Conservation (phyloP, 805 yeast genomes). For the Lachancea mirantina region DNA sequence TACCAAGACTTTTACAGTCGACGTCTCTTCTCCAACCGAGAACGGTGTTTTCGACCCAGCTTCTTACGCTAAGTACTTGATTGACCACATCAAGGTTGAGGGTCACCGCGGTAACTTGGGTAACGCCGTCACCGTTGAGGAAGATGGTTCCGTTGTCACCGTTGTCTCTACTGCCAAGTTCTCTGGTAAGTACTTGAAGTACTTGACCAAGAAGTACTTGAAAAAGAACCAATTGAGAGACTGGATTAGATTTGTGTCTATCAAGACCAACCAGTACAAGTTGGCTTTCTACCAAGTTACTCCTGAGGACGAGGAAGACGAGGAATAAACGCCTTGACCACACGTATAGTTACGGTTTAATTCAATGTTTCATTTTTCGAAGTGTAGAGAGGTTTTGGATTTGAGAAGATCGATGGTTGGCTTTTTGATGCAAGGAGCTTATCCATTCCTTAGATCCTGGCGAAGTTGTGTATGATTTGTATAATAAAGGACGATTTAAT, state of each 20-base stretch:
- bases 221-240: constrained; percentile 99
- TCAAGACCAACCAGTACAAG: constrained; percentile 91
- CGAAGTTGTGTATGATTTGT: neutral
- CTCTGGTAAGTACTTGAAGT: constrained; percentile 99
- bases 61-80: constrained; percentile 94
- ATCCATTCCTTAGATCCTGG: constrained; percentile 1
- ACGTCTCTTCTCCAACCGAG: constrained; percentile 94
- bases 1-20: constrained; percentile 88
- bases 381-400: too few relatives aligned
- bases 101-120: constrained; percentile 95
- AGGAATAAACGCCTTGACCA: constrained; percentile 54
- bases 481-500: constrained; percentile 1
- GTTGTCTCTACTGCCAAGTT: constrained; percentile 86
- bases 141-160: constrained; percentile 84
- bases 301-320: constrained; percentile 91
- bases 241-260: constrained; percentile 98
- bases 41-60: constrained; percentile 97
- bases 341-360: constrained; percentile 5
- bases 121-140: constrained; percentile 84
- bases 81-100: constrained; percentile 99
- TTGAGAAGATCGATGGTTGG: constrained; percentile 7
- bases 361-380: constrained; percentile 5
- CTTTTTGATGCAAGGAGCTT: constrained; percentile 8
- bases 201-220: constrained; percentile 99
- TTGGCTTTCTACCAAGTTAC: constrained; percentile 99